Percentiles rank a stretch among this genome's conserved stretches.
phyloP scores from a whole-genome alignment of 805 yeast species.

The Wickerhamiella parazyma region DNA sequence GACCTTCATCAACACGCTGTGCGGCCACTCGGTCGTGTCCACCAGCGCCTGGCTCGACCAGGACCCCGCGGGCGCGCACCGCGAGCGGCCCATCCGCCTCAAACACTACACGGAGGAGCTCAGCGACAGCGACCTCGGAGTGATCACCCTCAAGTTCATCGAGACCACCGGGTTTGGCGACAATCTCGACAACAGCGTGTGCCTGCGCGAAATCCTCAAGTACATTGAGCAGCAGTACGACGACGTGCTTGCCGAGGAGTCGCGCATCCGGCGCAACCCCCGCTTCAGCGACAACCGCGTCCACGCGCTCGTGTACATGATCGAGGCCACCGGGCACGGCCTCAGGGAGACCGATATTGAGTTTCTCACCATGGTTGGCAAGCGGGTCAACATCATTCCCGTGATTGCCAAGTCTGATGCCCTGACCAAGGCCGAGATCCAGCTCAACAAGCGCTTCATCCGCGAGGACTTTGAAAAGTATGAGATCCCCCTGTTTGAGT shows the following conservation, averaged over 20 bases:
- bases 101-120: slow-evolving; percentile 20
- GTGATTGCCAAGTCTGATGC: slow-evolving; percentile 79
- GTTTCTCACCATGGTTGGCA: slow-evolving; percentile 64
- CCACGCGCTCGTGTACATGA: slow-evolving; percentile 65
- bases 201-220: slow-evolving; percentile 37
- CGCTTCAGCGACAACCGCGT: slow-evolving; percentile 59
- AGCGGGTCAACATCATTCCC: slow-evolving; percentile 74
- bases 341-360: slow-evolving; percentile 60
- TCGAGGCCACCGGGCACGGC: slow-evolving; percentile 45
- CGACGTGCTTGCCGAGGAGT: slow-evolving; percentile 57
- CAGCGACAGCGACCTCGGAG: slow-evolving; percentile 18
- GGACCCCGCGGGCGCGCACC: slow-evolving; percentile 20
- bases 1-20: slow-evolving; percentile 80
- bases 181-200: slow-evolving; percentile 47
- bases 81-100: slow-evolving; percentile 20
- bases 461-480: slow-evolving; percentile 59
- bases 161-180: slow-evolving; percentile 74
- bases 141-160: slow-evolving; percentile 38
- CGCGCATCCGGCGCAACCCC: slow-evolving; percentile 59
- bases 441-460: slow-evolving; percentile 59
- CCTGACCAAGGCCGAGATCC: slow-evolving; percentile 62
- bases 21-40: slow-evolving; percentile 63
- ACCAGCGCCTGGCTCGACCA: slow-evolving; percentile 18
- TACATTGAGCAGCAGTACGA: slow-evolving; percentile 63
- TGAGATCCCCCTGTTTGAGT: slow-evolving; percentile 59